Evolutionary conservation across 1,284 basidiomycete genomes (phyloP).

Genomic region (Puccinia novopanici): DNA sequence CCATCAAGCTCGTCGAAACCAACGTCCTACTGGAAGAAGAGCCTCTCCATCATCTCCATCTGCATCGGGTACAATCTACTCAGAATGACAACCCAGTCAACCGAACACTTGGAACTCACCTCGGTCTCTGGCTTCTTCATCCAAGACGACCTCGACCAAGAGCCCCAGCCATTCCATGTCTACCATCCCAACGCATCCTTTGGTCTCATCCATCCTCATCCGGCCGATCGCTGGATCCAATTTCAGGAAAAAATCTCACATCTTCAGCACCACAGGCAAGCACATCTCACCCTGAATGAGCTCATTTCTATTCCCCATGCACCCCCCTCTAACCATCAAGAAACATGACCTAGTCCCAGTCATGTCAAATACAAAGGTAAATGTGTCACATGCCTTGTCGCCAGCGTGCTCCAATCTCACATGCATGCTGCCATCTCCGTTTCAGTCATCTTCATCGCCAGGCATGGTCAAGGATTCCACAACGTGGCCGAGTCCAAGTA

Average conservation of each 20-base stretch:
- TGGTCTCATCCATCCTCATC: slow-evolving; percentile 21
- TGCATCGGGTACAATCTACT: no score
- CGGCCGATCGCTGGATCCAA: slow-evolving; percentile 7
- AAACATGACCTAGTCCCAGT: neutral
- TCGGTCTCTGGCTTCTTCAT: slow-evolving; percentile 30
- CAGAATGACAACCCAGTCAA: neutral
- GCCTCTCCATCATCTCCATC: no score
- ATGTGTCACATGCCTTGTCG: neutral
- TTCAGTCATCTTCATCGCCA: slow-evolving; percentile 66
- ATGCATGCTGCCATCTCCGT: neutral
- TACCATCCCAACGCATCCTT: slow-evolving; percentile 32
- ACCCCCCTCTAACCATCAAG: neutral
- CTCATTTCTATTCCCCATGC: no score
- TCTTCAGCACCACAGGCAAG: slow-evolving; percentile 1
- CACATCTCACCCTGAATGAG: no score
- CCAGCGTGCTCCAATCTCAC: no score
- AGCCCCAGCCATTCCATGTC: slow-evolving; percentile 2
- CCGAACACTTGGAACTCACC: slow-evolving; percentile 13
- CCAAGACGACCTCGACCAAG: slow-evolving; percentile 19
- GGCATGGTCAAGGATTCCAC: slow-evolving; percentile 74
- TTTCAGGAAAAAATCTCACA: slow-evolving; percentile 23
- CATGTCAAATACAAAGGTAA: slow-evolving; percentile 27
- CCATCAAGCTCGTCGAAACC: no score
- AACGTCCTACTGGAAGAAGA: no score
- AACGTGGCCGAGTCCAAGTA: slow-evolving; percentile 74